Evolutionary conservation across 228 moss, liverwort and hornwort species (phyloP).

Genomic region (Sphagnum magellanicum): DNA sequence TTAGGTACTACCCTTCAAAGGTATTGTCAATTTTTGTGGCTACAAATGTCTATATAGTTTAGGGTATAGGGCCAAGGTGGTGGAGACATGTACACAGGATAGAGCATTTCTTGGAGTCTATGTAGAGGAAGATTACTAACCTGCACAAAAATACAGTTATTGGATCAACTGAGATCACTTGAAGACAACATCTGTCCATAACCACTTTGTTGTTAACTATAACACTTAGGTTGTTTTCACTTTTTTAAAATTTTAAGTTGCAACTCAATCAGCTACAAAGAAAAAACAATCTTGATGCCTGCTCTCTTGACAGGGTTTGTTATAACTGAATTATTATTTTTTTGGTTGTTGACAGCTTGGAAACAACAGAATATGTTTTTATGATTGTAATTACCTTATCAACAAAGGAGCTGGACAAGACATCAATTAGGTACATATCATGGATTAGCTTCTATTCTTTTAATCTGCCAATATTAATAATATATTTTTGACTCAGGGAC

Average conservation of each 20-base stretch:
- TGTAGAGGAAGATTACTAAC: constrained; percentile 95
- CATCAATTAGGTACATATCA: constrained; percentile 71
- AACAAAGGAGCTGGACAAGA: constrained; percentile 94
- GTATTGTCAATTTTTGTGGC: too few species aligned
- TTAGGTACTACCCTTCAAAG: too few species aligned
- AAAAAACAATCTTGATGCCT: too few species aligned
- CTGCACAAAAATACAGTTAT: constrained; percentile 97
- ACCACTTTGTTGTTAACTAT: constrained; percentile 8
- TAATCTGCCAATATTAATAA: too few species aligned
- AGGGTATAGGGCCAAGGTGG: too few species aligned
- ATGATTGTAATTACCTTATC: constrained; percentile 96
- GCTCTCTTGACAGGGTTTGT: too few species aligned
- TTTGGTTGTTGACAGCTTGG: constrained; percentile 49
- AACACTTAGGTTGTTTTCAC: neutral
- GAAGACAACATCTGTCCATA: constrained; percentile 97
- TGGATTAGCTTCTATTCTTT: neutral
- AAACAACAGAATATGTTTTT: constrained; percentile 97
- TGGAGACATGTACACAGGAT: too few species aligned
- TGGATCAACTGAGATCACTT: constrained; percentile 97
- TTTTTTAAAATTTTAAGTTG: neutral
- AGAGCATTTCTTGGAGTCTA: neutral
- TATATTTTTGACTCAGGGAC: too few species aligned
- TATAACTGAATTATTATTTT: neutral
- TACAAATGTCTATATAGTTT: too few species aligned
- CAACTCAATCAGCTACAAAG: neutral